Evolutionary conservation across 768 basidiomycete genomes (phyloP), one percentile per base, ranked within the genome.

Genomic region (Cyclocybe cylindracea): DNA sequence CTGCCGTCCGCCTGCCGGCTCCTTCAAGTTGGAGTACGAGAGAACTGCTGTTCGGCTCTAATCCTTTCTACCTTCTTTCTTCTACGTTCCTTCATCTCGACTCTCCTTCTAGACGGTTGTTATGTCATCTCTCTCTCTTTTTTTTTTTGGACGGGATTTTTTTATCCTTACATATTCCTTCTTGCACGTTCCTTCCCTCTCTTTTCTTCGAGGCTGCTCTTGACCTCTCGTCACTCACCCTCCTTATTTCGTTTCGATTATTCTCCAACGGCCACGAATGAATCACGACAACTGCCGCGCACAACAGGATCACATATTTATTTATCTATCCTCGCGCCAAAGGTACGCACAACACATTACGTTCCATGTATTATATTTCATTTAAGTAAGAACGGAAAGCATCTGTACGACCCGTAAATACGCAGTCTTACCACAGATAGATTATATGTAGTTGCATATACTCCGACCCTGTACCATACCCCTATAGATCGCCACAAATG

Each of bases 1-100:
- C 50, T 88, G 87, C 66, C 79, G 83, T 39, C 87, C 87, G 5
- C 73, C 78, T 46, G 65, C 72, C 46, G 80, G 77, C 36, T 71
- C 78, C 29, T 85, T 82, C 63, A 79, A 72, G 59, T 61, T 89
- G 50, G 73, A 74, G 41, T 85, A 83, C 57, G 68, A 73, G 62
- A 66, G 74, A 51, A 70, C 70, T 16, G 54, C 66, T 18, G 45
- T 67, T 43, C 62, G 61, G 32, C 62, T 79, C n/a, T 78, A 69
- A 63, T 36, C 39, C 36, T 51, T 57, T 35, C 19, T 44, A 48
- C 32, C 33, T 56, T 38, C n/a, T 16, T 43, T 48, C n/a, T n/a
- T 50, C 38, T 33, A 33, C 29, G 6, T 44, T 18, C 38, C 36
- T 47, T 13, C 34, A 10, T 46, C 42, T 35, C 13, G 10, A 32